Conservation (phyloP, 179 eudicot species). For the Silene vulgaris region DNA sequence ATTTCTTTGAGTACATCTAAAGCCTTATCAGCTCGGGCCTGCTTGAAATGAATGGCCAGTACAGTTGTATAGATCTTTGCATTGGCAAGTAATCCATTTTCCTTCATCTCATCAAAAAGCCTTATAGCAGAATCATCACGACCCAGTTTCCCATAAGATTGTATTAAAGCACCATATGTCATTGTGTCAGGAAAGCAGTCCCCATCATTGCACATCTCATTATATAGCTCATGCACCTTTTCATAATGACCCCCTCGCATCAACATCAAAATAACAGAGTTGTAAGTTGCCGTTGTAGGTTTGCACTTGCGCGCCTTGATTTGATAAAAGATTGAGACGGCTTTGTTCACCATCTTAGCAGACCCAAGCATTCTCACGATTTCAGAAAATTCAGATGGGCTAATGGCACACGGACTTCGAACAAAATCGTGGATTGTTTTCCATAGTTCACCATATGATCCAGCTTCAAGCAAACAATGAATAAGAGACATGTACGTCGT, state of each 20-base stretch:
- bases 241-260: conserved; percentile 82
- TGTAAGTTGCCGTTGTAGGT: conserved; percentile 67
- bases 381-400: conserved; percentile 63
- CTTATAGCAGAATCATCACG: conserved; percentile 69
- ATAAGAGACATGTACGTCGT: conserved; percentile 71
- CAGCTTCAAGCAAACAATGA: conserved; percentile 64
- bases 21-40: conserved; percentile 54
- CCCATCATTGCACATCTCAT: conserved; percentile 83
- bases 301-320: conserved; percentile 73
- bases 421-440: conserved; percentile 77
- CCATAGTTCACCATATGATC: conserved; percentile 77
- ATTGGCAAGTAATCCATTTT: conserved; percentile 64
- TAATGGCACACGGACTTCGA: conserved; percentile 45
- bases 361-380: conserved; percentile 61
- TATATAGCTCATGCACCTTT: conserved; percentile 83
- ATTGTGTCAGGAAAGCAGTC: conserved; percentile 74
- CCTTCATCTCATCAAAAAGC: conserved; percentile 84
- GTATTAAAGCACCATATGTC: conserved; percentile 79
- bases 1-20: conserved; percentile 58
- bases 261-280: conserved; percentile 74
- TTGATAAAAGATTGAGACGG: conserved; percentile 72
- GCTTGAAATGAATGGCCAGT: conserved; percentile 62
- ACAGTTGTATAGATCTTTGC: conserved; percentile 79
- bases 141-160: conserved; percentile 69
- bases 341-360: conserved; percentile 83